phyloP scores from a whole-genome alignment of 192 early-diverging fungal species.

The Geranomyces michiganensis region DNA sequence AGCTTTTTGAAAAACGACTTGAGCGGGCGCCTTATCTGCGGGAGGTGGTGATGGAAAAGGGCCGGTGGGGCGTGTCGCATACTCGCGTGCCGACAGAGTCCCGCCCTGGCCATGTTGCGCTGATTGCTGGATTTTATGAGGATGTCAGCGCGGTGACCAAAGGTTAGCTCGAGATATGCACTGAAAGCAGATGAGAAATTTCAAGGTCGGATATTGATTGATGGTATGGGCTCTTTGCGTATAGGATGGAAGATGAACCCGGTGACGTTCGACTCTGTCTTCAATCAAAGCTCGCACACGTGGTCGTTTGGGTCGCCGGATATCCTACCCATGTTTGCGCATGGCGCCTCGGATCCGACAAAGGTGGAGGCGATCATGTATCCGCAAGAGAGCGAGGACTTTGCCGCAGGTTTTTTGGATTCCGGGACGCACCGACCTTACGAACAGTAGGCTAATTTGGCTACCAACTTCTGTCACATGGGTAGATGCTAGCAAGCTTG shows the following conservation, averaged over 20 bases:
- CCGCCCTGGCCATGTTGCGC: slow-evolving; percentile 94
- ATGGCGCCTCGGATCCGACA: slow-evolving; percentile 80
- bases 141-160: slow-evolving; percentile 97
- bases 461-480: neutral
- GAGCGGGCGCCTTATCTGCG: slow-evolving; percentile 49
- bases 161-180: slow-evolving; percentile 54
- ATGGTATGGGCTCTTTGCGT: neutral
- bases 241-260: slow-evolving; percentile 96
- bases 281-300: slow-evolving; percentile 90
- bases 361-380: slow-evolving; percentile 93
- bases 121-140: slow-evolving; percentile 98
- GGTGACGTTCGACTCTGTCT: slow-evolving; percentile 94
- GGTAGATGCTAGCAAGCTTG: slow-evolving; percentile 78
- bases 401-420: slow-evolving; percentile 61
- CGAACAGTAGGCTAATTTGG: neutral
- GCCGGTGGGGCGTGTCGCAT: slow-evolving; percentile 56
- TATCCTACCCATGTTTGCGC: slow-evolving; percentile 94
- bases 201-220: too few relatives aligned
- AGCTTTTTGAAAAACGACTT: slow-evolving; percentile 71
- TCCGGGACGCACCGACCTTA: too few relatives aligned
- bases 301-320: slow-evolving; percentile 99
- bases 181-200: too few relatives aligned
- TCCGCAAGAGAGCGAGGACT: slow-evolving; percentile 82
- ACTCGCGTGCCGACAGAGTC: slow-evolving; percentile 96
- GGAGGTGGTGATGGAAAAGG: slow-evolving; percentile 38